Base-by-base conservation (phyloP, 139 green algal genomes). In the Auxenochlorella protothecoides region DNA sequence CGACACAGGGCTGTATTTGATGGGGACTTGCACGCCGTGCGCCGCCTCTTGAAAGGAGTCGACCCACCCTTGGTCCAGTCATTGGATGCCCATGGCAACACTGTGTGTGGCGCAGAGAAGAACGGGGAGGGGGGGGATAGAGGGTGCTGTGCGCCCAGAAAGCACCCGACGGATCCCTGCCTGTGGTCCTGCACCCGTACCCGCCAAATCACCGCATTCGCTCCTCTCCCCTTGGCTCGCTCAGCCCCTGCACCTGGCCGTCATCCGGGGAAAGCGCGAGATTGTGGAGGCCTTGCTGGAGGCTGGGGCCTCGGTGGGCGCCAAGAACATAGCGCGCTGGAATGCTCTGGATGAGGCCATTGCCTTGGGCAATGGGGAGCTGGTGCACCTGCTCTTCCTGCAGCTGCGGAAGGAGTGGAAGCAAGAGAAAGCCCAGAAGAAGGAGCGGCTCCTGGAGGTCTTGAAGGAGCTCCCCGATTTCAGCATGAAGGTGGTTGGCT, bases 171-270 rank as follows among this genome's bases (percentile, higher is more conserved):
- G 63, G 55, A 57, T 54, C 14, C 53, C 51, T 59, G 54, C 54
- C 15, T 14, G 53, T 56, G 63, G 27, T 52, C 5, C n/a, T 68
- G 68, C 53, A 57, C 69, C 59, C 15, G 4, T 55, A 68, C 13
- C 12, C 13, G 4, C 16, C 59, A 8, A 13, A n/a, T 51, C 12
- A 6, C 63, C 16, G 55, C 15, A 3, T 53, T 67, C 7, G 3
- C 3, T 7, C 10, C 53, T 15, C 13, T 71, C 12, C 12, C 54
- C 67, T 51, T 71, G 52, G 13, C 52, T 53, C 8, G 3, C 64
- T 4, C 77, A 90, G 86, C 76, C 85, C 6, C 79, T 91, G 59
- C 87, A 92, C 65, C 69, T 91, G n/a, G 88, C 84, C 0, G 81
- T 84, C 5, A 65, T 93, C 16, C 69, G 82, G 3, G 65, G 74